Percentiles rank a stretch among this genome's conserved stretches.
phyloP scores from a whole-genome alignment of 495 filamentous ascomycete genomes.

The Lichenothelia convexa region DNA sequence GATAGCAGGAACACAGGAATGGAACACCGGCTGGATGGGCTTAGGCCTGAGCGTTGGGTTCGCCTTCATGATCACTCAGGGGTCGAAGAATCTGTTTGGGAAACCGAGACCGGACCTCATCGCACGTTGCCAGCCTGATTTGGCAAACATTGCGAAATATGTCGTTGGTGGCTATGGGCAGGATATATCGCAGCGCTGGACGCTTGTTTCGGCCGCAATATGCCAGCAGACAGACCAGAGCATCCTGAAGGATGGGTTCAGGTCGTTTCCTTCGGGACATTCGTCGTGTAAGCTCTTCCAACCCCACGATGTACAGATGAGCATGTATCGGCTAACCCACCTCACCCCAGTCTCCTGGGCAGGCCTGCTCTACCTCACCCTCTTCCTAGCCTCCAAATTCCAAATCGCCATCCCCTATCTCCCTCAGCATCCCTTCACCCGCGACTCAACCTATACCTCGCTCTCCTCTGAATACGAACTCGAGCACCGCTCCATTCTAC shows the following conservation, averaged over 20 bases:
- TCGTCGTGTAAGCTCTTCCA: constrained; percentile 34
- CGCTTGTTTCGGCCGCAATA: constrained; percentile 33
- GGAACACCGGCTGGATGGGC: constrained; percentile 37
- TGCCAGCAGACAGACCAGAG: constrained; percentile 27
- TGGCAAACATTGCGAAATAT: constrained; percentile 24
- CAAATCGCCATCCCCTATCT: constrained; percentile 36
- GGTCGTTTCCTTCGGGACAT: constrained; percentile 51
- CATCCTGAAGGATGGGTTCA: constrained; percentile 39
- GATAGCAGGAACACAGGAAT: no score
- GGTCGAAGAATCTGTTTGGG: constrained; percentile 44
- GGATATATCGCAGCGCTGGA: constrained; percentile 24
- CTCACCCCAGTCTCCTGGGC: constrained; percentile 35
- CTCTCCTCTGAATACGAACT: no score
- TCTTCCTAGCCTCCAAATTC: constrained; percentile 48
- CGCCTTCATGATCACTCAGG: constrained; percentile 39
- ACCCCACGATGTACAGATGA: background rate
- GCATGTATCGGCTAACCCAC: constrained; percentile 1
- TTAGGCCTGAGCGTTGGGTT: constrained; percentile 36
- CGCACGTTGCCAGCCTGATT: constrained; percentile 38
- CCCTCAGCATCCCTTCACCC: constrained; percentile 8
- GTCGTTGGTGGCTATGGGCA: constrained; percentile 33
- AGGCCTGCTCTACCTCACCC: constrained; percentile 41
- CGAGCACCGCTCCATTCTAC: constrained; percentile 1
- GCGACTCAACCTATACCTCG: constrained; percentile 9
- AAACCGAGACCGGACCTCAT: constrained; percentile 49